Evolutionary conservation across 208 protist genomes (phyloP), one percentile per base, ranked within the genome.

Genomic region (Leishmania martiniquensis): DNA sequence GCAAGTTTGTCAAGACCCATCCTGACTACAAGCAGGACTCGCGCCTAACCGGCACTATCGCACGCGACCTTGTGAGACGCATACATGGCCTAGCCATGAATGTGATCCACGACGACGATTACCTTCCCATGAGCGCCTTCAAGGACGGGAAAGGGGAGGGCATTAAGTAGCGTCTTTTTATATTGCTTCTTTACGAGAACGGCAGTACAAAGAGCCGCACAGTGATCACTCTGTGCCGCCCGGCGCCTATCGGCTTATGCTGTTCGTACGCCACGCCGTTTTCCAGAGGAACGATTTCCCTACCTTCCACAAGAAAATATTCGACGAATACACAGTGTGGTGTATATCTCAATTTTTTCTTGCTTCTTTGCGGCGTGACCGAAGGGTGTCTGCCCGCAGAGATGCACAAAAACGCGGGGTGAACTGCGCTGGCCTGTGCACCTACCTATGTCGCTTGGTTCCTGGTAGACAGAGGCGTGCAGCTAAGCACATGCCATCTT

Each of bases 1-100:
- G 99, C 42, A 72, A 97, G 17, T 99, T 98, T 87, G 96, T 99
- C 10, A 69, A 85, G 44, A 69, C 86, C 62, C 99, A 99, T 82
- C 91, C 96, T 20, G 91, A 91, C 44, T 99, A 99, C 85, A 90
- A 97, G 52, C 81, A 98, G 15, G 98, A 99, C 91, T 99, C 97
- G 0, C 87, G 98, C 13, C 88, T 99, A 37, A 95, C 85, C 9
- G 81, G 95, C 44, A 75, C 85, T 17, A 99, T 99, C 72, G 91
- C 90, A 49, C 88, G 93, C 71, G 98, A 99, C 85, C 69, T 98
- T 29, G 85, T 91, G 32, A 37, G 78, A 66, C 94, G 93, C 71
- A 80, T 95, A 29, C 91, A 92, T 75, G 84, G 84, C 76, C 78
- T 97, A 2, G 89, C 93, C 1, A 47, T 75, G 0, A 85, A 82